Percentiles rank a stretch among this genome's conserved stretches.
Evolutionary conservation across 441 rosid genomes (phyloP).

Genomic region (Syzygium malaccense): DNA sequence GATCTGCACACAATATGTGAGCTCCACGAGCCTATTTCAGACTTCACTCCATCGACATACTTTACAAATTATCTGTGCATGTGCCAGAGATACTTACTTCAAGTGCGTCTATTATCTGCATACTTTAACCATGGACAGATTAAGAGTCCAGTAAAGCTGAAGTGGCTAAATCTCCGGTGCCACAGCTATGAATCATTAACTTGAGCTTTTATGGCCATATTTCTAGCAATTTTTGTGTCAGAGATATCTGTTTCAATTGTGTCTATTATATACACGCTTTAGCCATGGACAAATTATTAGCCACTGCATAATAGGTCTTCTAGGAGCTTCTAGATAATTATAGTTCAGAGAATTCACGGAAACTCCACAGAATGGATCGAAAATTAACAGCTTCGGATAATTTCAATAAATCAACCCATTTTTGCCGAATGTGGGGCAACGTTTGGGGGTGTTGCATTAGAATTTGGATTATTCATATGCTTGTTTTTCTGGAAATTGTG

Average conservation of each 20-base stretch:
- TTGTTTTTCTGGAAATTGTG: neutral
- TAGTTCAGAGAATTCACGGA: neutral
- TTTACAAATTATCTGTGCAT: neutral
- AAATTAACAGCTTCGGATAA: neutral
- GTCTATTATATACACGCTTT: accelerated
- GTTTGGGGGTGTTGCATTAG: neutral
- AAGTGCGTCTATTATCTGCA: neutral
- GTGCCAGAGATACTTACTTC: accelerated
- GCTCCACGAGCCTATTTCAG: neutral
- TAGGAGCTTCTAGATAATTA: neutral
- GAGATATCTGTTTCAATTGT: neutral
- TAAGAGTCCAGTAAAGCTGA: neutral
- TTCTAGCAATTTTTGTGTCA: neutral
- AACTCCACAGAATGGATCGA: accelerated
- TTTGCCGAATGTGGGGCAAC: neutral
- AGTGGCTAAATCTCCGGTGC: neutral
- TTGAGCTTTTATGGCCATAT: neutral
- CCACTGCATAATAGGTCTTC: neutral
- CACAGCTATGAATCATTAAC: neutral
- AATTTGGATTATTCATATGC: neutral
- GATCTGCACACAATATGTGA: neutral
- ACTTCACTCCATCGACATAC: neutral
- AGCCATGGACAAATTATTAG: neutral
- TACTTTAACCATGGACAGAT: neutral
- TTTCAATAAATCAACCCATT: accelerated